phyloP scores from a whole-genome alignment of 495 filamentous ascomycete species.

The Clavariopsis aquatica region DNA sequence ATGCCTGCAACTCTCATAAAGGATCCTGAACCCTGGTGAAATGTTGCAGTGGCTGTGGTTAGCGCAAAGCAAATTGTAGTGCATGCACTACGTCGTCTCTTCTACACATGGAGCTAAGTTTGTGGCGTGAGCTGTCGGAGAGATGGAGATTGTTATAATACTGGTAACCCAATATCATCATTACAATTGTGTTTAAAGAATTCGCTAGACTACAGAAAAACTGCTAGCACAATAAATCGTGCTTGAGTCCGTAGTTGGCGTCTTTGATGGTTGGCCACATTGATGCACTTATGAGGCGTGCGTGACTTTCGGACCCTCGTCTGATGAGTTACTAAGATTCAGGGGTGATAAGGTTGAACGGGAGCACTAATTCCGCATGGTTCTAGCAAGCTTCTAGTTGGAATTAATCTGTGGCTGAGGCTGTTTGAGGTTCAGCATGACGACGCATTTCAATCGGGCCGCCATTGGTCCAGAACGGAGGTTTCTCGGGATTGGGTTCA shows the following conservation, averaged over 20 bases:
- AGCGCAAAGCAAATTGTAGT: constrained; percentile 1
- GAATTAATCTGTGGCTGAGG: not conserved
- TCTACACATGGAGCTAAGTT: not conserved
- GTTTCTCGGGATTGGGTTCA: not conserved
- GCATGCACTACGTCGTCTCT: constrained; percentile 4
- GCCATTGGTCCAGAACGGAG: not conserved
- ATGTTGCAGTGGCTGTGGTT: not conserved
- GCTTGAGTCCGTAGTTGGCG: no score
- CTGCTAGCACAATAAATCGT: no score
- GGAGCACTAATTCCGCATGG: not conserved
- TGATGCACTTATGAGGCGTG: no score
- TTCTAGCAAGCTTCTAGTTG: not conserved
- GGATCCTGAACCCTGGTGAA: not conserved
- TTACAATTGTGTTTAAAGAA: no score
- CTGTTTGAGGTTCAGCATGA: not conserved
- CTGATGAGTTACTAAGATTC: no score
- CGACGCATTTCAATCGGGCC: not conserved
- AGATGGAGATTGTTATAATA: not conserved
- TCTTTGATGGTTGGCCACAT: no score
- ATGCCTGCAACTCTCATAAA: not conserved
- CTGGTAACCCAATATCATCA: no score
- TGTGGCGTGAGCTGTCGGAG: not conserved
- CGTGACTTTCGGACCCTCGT: no score
- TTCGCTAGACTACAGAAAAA: no score
- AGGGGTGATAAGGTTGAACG: no score